Conservation (phyloP, 495 filamentous ascomycete species). For the Trichoderma gamsii region DNA sequence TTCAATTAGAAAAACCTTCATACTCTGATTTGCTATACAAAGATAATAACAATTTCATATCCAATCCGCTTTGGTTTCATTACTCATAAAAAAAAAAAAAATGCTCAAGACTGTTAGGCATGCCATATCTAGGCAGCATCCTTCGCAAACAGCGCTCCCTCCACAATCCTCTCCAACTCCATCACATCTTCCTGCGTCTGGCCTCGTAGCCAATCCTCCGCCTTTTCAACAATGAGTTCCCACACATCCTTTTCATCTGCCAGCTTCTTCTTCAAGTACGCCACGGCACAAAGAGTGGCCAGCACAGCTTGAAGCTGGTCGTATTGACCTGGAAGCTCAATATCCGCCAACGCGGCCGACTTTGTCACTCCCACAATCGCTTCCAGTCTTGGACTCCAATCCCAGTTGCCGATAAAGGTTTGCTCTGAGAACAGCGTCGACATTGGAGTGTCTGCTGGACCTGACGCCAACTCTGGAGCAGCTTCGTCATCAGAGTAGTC, state of each 20-base stretch:
- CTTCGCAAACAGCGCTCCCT: background rate
- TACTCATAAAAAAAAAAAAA: too few species aligned
- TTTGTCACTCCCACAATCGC: background rate
- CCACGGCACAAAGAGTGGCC: slow-evolving; percentile 47
- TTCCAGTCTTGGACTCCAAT: slow-evolving; percentile 17
- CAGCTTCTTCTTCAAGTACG: slow-evolving; percentile 41
- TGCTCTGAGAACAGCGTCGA: slow-evolving; percentile 39
- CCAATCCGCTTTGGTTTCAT: too few species aligned
- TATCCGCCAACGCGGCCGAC: slow-evolving; percentile 16
- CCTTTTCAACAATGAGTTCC: slow-evolving; percentile 52
- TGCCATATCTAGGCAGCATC: too few species aligned
- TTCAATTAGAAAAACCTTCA: too few species aligned
- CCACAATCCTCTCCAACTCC: slow-evolving; percentile 1
- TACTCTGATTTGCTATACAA: too few species aligned
- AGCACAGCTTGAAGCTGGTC: slow-evolving; percentile 21
- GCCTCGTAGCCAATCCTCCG: slow-evolving; percentile 17
- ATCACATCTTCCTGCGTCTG: background rate
- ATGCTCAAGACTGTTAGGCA: too few species aligned
- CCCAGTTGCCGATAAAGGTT: slow-evolving; percentile 47
- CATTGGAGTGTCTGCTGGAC: background rate
- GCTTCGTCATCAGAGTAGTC: background rate
- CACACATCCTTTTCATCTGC: slow-evolving; percentile 39
- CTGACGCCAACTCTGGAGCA: background rate
- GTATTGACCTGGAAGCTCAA: slow-evolving; percentile 3
- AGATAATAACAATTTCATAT: too few species aligned